These are phyloP conservation scores for Monilinia laxa DNA, from an alignment of 2,329 filamentous ascomycete species.

Conservation along the genomic window DNA sequence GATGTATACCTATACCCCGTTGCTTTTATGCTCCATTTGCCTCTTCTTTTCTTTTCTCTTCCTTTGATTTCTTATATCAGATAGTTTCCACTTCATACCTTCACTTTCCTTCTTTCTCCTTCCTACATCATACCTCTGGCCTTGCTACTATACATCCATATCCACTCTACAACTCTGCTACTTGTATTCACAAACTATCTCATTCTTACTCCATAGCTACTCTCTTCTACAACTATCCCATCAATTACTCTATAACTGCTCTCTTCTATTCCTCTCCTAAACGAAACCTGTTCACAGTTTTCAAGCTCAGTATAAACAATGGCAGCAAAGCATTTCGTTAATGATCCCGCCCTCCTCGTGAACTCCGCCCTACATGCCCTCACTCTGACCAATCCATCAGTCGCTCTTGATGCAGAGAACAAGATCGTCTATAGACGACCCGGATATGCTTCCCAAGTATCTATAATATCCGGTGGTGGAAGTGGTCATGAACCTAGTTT, in stretches of 20 bases:
- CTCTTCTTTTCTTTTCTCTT: slow-evolving; percentile 11
- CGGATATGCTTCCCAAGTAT: slow-evolving; percentile 60
- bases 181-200: background rate
- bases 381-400: slow-evolving; percentile 79
- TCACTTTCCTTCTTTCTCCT: background rate
- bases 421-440: slow-evolving; percentile 81
- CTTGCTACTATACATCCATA: background rate
- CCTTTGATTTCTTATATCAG: background rate
- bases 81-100: too few species aligned
- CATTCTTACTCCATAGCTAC: too few species aligned
- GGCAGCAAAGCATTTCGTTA: slow-evolving; percentile 82
- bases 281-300: background rate
- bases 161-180: background rate
- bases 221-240: background rate
- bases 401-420: slow-evolving; percentile 74
- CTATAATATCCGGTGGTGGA: slow-evolving; percentile 83
- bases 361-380: slow-evolving; percentile 72
- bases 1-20: too few species aligned
- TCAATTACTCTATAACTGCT: background rate
- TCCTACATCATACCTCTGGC: background rate
- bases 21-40: background rate
- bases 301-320: slow-evolving; percentile 37
- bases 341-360: slow-evolving; percentile 78
- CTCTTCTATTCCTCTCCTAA: background rate
- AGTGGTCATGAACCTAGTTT: slow-evolving; percentile 90